Percentiles rank a stretch among this genome's conserved stretches.
Conservation (phyloP, 1,139 yeast genomes). For the Martiniozyma asiatica region DNA sequence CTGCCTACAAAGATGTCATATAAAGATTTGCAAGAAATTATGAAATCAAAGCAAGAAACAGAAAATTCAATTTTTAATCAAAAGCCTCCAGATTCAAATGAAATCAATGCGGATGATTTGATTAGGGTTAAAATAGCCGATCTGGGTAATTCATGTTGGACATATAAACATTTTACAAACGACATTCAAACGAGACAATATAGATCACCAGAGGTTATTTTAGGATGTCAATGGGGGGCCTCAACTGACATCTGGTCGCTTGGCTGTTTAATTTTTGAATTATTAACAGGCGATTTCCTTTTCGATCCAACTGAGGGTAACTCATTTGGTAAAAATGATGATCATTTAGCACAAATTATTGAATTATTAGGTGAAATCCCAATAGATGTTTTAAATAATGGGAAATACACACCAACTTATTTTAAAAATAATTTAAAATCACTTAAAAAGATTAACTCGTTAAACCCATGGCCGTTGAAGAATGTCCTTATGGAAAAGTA, state of each 20-base stretch:
- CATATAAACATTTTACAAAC: conserved; percentile 53
- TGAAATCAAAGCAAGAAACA: conserved; percentile 14
- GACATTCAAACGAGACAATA: conserved; percentile 71
- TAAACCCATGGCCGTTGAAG: conserved; percentile 58
- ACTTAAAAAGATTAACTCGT: conserved; percentile 44
- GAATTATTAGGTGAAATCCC: conserved; percentile 59
- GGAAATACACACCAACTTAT: conserved; percentile 39
- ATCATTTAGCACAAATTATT: conserved; percentile 62
- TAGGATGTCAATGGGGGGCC: conserved; percentile 62
- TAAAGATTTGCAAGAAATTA: conserved; percentile 16
- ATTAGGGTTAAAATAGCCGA: conserved; percentile 59
- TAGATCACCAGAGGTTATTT: conserved; percentile 54
- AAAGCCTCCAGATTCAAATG: conserved; percentile 23
- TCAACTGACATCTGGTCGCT: conserved; percentile 68
- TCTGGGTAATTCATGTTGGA: conserved; percentile 65
- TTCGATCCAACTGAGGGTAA: conserved; percentile 52
- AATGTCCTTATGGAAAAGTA: conserved; percentile 66
- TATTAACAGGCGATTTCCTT: conserved; percentile 63
- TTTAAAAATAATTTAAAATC: conserved; percentile 40
- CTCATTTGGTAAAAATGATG: conserved; percentile 53
- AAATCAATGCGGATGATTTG: conserved; percentile 25
- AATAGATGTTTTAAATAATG: conserved; percentile 35
- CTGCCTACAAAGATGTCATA: conserved; percentile 15
- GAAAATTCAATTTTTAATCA: conserved; percentile 15
- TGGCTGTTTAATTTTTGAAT: conserved; percentile 60